These are phyloP conservation scores for Solanum virginianum DNA, from an alignment of 257 asterid species.

Conservation along the genomic window DNA sequence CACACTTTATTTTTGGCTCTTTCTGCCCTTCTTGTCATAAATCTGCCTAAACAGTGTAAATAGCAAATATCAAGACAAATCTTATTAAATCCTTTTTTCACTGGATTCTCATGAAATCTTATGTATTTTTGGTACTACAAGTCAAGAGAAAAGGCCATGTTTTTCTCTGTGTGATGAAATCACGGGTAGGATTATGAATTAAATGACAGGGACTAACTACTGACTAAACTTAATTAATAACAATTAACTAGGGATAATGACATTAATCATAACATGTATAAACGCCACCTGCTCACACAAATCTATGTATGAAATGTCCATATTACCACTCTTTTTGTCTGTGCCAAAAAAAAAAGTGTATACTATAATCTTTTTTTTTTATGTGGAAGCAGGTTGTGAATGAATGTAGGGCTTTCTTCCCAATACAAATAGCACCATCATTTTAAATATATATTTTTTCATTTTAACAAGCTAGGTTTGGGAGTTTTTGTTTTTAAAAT, in stretches of 20 bases:
- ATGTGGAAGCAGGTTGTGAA: background rate
- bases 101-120: background rate
- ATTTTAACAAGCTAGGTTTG: background rate
- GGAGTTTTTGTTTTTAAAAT: background rate
- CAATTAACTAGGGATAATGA: conserved; percentile 20
- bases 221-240: conserved; percentile 15
- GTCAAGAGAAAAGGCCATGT: background rate
- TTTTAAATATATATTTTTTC: background rate
- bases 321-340: background rate
- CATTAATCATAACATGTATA: conserved; percentile 27
- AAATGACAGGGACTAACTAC: conserved; percentile 49
- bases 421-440: conserved; percentile 11
- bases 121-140: background rate
- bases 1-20: conserved; percentile 11
- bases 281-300: background rate
- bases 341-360: background rate
- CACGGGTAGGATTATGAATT: conserved; percentile 25
- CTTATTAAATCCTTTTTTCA: background rate
- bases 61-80: background rate
- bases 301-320: background rate
- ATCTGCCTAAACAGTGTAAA: background rate
- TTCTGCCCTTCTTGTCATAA: background rate
- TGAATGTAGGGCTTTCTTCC: background rate
- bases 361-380: background rate
- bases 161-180: conserved; percentile 14